These are phyloP conservation scores for Dendrostoma leiphaemia DNA, from an alignment of 2,329 filamentous ascomycete genomes.

Conservation along the genomic window DNA sequence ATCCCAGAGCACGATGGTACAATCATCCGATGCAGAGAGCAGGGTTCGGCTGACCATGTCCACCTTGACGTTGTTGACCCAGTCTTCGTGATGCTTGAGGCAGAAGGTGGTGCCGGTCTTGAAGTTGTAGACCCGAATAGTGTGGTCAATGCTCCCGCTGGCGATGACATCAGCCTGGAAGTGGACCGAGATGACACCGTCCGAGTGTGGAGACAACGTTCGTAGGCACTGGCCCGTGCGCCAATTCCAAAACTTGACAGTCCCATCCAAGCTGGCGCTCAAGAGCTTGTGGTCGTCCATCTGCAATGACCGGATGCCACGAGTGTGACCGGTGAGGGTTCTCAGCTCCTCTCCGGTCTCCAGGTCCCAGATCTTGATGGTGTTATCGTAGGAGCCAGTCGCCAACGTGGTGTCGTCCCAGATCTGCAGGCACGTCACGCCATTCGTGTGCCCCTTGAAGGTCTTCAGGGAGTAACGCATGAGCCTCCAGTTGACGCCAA, in stretches of 20 bases:
- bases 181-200: slow-evolving; percentile 83
- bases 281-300: slow-evolving; percentile 92
- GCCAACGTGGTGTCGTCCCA: slow-evolving; percentile 82
- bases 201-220: slow-evolving; percentile 74
- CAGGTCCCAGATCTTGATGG: slow-evolving; percentile 94
- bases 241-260: slow-evolving; percentile 96
- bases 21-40: slow-evolving; percentile 91
- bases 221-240: slow-evolving; percentile 82
- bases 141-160: slow-evolving; percentile 85
- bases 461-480: slow-evolving; percentile 81
- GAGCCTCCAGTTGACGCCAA: slow-evolving; percentile 97
- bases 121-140: slow-evolving; percentile 91
- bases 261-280: slow-evolving; percentile 83
- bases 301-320: slow-evolving; percentile 83
- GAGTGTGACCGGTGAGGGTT: slow-evolving; percentile 80
- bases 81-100: slow-evolving; percentile 83
- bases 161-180: slow-evolving; percentile 83
- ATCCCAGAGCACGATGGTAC: slow-evolving; percentile 90
- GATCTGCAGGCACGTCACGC: slow-evolving; percentile 67
- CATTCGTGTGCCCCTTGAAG: slow-evolving; percentile 84
- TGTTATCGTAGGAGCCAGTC: slow-evolving; percentile 92
- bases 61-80: slow-evolving; percentile 94
- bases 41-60: slow-evolving; percentile 80
- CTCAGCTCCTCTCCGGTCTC: slow-evolving; percentile 82
- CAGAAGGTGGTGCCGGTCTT: slow-evolving; percentile 76